Evolutionary conservation across 495 filamentous ascomycete species (phyloP), one percentile per base, ranked within the genome.

Genomic region (Hypoxylon rickii): DNA sequence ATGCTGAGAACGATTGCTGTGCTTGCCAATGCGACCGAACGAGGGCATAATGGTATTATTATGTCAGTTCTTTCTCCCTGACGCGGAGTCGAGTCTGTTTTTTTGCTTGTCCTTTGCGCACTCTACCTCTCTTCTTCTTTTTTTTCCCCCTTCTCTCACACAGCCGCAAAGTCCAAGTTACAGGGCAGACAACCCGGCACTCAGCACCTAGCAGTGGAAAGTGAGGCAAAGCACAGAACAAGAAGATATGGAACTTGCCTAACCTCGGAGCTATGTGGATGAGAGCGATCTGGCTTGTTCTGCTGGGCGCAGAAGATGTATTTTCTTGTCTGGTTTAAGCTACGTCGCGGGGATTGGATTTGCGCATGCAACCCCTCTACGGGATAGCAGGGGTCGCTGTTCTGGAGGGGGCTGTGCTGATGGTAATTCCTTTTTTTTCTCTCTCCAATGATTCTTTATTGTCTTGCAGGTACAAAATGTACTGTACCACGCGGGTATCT

Each of bases 1-100:
- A 62, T 77, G 75, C 64, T 78, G 75, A 70, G 76, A 77, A 61
- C 72, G 73, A 65, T 76, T 77, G 70, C 71, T 74, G 47, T 72
- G 67, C 51, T 58, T 75, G 64, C 71, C 73, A 68, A 76, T 59
- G 65, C 74, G 72, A 68, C 71, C 69, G 65, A 75, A 78, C 48
- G 72, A 68, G 55, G 63, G 66, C 66, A 68, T 68, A 63, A 63
- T 62, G 58, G 70, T 74, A 74, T 73, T 68, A 61, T 73, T 48
- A 43, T 34, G 15, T 45, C 49, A 50, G 57, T 50, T 26, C 49
- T 17, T 19, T 46, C 26, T 51, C 45, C 44, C 29, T 51, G 29
- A 51, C 58, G 45, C 51, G 41, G 58, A 44, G 37, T 46, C 26
- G 37, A 39, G 44, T 39, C 44, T 48, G 42, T 52, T 37, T 22